Evolutionary conservation across 148 eudicot genomes (phyloP).

Genomic region (Bassia scoparia): DNA sequence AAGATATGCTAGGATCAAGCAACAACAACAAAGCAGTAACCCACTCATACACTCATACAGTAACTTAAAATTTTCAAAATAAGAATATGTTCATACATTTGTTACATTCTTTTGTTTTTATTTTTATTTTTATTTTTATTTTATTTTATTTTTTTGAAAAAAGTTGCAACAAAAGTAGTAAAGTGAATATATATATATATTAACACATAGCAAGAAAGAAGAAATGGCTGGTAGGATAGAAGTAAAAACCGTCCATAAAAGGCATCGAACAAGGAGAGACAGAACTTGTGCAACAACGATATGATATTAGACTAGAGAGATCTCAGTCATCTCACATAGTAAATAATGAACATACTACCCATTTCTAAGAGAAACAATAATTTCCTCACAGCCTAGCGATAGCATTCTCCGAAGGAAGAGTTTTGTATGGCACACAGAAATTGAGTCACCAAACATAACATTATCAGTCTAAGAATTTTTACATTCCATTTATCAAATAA

Average conservation of each 20-base stretch:
- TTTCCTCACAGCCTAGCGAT: not conserved
- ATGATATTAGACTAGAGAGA: not conserved
- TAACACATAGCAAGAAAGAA: not conserved
- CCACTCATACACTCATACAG: not conserved
- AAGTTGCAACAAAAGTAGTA: not conserved
- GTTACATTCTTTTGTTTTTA: not conserved
- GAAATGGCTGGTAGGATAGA: not conserved
- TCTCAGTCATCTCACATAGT: not conserved
- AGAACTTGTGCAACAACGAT: no score
- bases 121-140: no score
- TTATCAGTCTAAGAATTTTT: not conserved
- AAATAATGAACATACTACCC: not conserved
- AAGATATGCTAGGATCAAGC: not conserved
- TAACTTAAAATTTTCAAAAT: not conserved
- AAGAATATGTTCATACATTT: not conserved
- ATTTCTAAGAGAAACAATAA: not conserved
- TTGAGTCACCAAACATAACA: not conserved
- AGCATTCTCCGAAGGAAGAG: not conserved
- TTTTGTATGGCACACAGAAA: not conserved
- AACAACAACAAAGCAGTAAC: not conserved
- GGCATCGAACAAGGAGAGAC: not conserved
- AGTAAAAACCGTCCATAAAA: not conserved
- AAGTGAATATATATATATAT: not conserved
- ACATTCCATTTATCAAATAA: no score
- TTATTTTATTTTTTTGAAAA: not conserved